Base-by-base conservation (phyloP, 1,284 basidiomycete genomes). In the Trametes sp. region DNA sequence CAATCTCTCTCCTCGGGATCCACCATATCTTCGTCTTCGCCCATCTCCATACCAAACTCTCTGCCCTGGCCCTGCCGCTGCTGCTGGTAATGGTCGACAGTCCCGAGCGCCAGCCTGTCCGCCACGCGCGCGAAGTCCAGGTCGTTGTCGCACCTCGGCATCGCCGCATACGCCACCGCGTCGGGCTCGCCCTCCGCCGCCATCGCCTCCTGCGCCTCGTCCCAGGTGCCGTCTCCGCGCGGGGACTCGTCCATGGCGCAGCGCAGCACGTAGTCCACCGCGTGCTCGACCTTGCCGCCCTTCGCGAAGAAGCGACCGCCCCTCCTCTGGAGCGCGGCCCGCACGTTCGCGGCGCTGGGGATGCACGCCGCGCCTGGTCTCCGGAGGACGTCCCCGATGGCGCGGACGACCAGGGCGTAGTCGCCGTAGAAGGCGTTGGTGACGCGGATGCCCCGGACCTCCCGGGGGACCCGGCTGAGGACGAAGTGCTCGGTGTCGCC, bases 101-200 rank as follows among this genome's bases (percentile, higher is more conserved):
- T 45, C 4, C 31, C 33, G 1, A 56, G 42, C 2, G 16, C 42
- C 42, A 57, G 23, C n/a, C 49, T 36, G 16, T 63, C 55, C 28
- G 54, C 58, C 28, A 68, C 63, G 2, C 52, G 33, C 13, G 28
- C 46, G 29, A 65, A 65, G n/a, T 54, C 57, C 23, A 63, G 46
- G 46, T 68, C 64, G 42, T 68, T 66, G 35, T 31, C 54, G 42
- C 64, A 62, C 10, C 10, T 36, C 13, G 64, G 64, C 41, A 66
- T 44, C 11, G 35, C 55, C 21, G 23, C 44, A 44, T 59, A 65
- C 8, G 44, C 26, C n/a, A 45, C 26, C 2, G 36, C 26, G 23
- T 29, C 16, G 10, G 54, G 9, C 19, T 14, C 2, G n/a, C 41
- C 54, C 14, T 57, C 54, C 14, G 35, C 50, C 2, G 48, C 45